Conservation (phyloP, 2,329 filamentous ascomycete genomes). For the Exophiala phaeomuriformis region DNA sequence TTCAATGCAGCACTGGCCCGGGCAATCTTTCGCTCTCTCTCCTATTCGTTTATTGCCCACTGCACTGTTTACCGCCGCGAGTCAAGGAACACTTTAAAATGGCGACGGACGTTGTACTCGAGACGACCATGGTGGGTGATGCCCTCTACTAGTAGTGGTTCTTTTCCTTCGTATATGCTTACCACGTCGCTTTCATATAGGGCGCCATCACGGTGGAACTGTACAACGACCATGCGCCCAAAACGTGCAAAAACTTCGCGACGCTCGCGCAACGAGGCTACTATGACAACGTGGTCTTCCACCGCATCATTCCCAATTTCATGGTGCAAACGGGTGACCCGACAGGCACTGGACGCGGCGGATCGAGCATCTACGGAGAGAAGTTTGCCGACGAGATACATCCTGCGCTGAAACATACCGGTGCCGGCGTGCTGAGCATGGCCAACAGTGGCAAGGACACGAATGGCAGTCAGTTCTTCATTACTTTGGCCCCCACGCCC, state of each 20-base stretch:
- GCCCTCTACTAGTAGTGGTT: background rate
- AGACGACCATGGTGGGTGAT: slow-evolving; percentile 71
- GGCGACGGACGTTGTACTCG: slow-evolving; percentile 70
- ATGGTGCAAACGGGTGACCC: slow-evolving; percentile 96
- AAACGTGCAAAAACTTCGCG: slow-evolving; percentile 78
- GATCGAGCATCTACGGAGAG: slow-evolving; percentile 81
- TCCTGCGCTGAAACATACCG: slow-evolving; percentile 73
- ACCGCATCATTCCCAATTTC: slow-evolving; percentile 91
- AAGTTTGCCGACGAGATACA: slow-evolving; percentile 92
- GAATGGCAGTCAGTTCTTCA: slow-evolving; percentile 93
- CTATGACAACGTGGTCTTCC: slow-evolving; percentile 80
- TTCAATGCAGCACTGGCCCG: too few relatives aligned
- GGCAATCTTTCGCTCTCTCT: too few relatives aligned
- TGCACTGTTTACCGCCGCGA: too few relatives aligned
- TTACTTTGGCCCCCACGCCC: slow-evolving; percentile 86
- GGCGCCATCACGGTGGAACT: slow-evolving; percentile 81
- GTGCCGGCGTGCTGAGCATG: slow-evolving; percentile 91
- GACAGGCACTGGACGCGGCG: slow-evolving; percentile 85
- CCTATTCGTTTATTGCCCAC: too few relatives aligned
- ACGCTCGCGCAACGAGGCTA: slow-evolving; percentile 75
- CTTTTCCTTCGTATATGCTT: slow-evolving; percentile 19
- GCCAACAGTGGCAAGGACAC: slow-evolving; percentile 89
- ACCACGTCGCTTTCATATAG: slow-evolving; percentile 39
- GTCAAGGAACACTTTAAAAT: slow-evolving; percentile 39
- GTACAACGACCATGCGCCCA: slow-evolving; percentile 80